Conservation (phyloP, 176 grass and related monocot species). For the Carex littledalei region DNA sequence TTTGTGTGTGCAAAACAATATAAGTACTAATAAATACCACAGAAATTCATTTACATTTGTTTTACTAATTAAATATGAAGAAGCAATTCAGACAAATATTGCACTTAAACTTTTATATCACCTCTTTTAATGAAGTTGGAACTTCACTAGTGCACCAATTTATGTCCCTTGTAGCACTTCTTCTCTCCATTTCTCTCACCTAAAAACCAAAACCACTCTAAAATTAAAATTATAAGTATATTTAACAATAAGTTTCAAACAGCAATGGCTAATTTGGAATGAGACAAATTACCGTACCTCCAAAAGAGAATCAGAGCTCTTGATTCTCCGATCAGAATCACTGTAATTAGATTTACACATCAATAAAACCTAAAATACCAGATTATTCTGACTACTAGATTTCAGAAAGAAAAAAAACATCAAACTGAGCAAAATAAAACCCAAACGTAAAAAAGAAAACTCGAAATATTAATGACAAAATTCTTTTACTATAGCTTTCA, state of each 20-base stretch:
- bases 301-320: background rate
- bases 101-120: slow-evolving; percentile 19
- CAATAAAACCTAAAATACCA: background rate
- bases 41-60: background rate
- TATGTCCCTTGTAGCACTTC: slow-evolving; percentile 27
- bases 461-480: background rate
- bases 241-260: background rate
- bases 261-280: slow-evolving; percentile 7
- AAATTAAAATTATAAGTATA: background rate
- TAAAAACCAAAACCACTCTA: slow-evolving; percentile 27
- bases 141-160: slow-evolving; percentile 4
- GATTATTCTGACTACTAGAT: background rate
- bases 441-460: background rate
- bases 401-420: background rate
- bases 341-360: slow-evolving; percentile 10
- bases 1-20: background rate
- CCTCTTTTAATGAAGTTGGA: slow-evolving; percentile 65
- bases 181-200: slow-evolving; percentile 33
- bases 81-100: background rate
- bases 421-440: background rate
- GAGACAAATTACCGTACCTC: background rate
- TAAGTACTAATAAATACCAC: background rate
- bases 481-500: background rate
- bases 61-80: background rate
- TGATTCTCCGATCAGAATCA: slow-evolving; percentile 11